Conservation (phyloP, 2,329 filamentous ascomycete genomes). For the Microdochium trichocladiopsis region DNA sequence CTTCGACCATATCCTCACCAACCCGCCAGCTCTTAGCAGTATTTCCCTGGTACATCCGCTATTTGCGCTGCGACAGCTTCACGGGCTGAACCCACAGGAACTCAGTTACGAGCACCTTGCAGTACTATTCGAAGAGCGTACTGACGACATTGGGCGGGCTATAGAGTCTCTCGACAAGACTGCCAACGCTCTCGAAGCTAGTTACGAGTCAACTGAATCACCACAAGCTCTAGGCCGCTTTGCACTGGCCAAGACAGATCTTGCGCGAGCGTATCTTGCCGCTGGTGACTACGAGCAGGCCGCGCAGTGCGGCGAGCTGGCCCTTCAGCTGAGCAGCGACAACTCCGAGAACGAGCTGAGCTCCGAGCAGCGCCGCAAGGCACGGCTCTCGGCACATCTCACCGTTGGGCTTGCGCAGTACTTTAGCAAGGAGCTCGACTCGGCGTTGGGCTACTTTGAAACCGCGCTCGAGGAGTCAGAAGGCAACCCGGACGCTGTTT, state of each 20-base stretch:
- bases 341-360: conserved; percentile 61
- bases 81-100: conserved; percentile 62
- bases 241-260: conserved; percentile 77
- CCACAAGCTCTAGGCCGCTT: conserved; percentile 65
- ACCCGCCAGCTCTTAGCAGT: conserved; percentile 40
- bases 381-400: conserved; percentile 76
- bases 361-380: conserved; percentile 56
- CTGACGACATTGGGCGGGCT: conserved; percentile 59
- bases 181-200: conserved; percentile 64
- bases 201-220: conserved; percentile 82
- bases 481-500: conserved; percentile 75
- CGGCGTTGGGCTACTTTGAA: conserved; percentile 73
- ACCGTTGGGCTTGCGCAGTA: conserved; percentile 81
- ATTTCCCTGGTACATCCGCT: conserved; percentile 74
- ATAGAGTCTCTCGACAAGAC: conserved; percentile 58
- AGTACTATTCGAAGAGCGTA: conserved; percentile 75
- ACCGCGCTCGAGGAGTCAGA: conserved; percentile 70
- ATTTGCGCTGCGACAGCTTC: conserved; percentile 80
- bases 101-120: conserved; percentile 70
- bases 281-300: conserved; percentile 58
- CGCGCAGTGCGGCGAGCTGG: conserved; percentile 72
- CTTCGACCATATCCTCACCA: conserved; percentile 72
- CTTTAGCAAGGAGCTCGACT: conserved; percentile 56
- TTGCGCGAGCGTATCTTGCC: conserved; percentile 77
- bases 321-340: conserved; percentile 71